A percentile compares a stretch with the other conserved stretches of the same genome.
These are phyloP conservation scores for Colletotrichum abscissum DNA, from an alignment of 2,329 filamentous ascomycete genomes.

Conservation along the genomic window DNA sequence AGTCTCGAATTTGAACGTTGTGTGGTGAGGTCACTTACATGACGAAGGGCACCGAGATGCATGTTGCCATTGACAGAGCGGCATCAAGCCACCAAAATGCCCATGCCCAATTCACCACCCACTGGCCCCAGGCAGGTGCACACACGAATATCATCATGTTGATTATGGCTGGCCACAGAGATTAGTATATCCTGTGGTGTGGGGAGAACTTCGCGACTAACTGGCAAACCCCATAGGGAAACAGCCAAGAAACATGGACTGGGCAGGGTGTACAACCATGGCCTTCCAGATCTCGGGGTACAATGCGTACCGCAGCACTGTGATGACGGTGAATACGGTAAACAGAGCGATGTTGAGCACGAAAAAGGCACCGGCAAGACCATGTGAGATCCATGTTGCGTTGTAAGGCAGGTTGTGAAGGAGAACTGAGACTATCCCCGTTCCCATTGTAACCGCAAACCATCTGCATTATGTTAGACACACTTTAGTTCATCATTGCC, in stretches of 20 bases:
- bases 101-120: slow-evolving; percentile 67
- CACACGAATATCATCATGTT: slow-evolving; percentile 73
- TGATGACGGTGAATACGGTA: slow-evolving; percentile 62
- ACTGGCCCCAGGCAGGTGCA: slow-evolving; percentile 67
- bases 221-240: slow-evolving; percentile 76
- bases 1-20: background rate
- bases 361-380: slow-evolving; percentile 63
- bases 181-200: slow-evolving; percentile 28
- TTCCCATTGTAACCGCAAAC: slow-evolving; percentile 74
- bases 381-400: slow-evolving; percentile 61
- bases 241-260: slow-evolving; percentile 76
- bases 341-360: slow-evolving; percentile 70
- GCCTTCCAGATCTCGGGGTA: slow-evolving; percentile 74
- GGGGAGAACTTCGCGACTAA: slow-evolving; percentile 37
- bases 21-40: slow-evolving; percentile 50
- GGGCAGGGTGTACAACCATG: slow-evolving; percentile 74
- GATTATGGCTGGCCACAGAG: slow-evolving; percentile 59
- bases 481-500: background rate
- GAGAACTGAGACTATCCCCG: slow-evolving; percentile 73
- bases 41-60: slow-evolving; percentile 66
- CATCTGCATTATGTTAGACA: slow-evolving; percentile 50
- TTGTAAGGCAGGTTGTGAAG: slow-evolving; percentile 72
- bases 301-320: slow-evolving; percentile 69
- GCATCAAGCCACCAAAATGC: slow-evolving; percentile 69
- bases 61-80: slow-evolving; percentile 63